A percentile compares a stretch with the other conserved stretches of the same genome.
phyloP scores from a whole-genome alignment of 805 yeast genomes.

The Wickerhamomyces subpelliculosus region DNA sequence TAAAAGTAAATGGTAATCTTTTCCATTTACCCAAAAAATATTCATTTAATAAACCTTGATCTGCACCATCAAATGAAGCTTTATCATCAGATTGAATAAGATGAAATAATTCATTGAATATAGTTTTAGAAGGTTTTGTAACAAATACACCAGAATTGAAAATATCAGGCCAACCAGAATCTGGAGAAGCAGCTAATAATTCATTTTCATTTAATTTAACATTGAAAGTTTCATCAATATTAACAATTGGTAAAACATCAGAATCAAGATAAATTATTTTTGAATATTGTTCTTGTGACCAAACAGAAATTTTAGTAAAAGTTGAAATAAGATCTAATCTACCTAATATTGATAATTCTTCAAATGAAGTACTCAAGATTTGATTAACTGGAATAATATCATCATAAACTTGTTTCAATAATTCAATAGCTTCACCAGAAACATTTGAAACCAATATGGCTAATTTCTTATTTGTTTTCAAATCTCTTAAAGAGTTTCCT shows the following conservation, averaged over 20 bases:
- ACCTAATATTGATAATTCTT: conserved; percentile 26
- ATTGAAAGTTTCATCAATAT: conserved; percentile 18
- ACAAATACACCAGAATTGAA: conserved; percentile 71
- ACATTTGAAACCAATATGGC: conserved; percentile 10
- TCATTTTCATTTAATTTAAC: conserved; percentile 12
- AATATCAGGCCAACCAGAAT: conserved; percentile 78
- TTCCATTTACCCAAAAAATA: conserved; percentile 56
- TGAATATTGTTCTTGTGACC: conserved; percentile 36
- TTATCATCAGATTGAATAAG: conserved; percentile 15
- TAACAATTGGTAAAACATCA: conserved; percentile 45
- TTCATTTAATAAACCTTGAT: conserved; percentile 76
- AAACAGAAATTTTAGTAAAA: conserved; percentile 39
- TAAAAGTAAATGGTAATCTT: conserved; percentile 69
- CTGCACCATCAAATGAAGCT: conserved; percentile 73
- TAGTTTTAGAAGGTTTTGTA: conserved; percentile 39
- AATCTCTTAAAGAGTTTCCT: conserved; percentile 29
- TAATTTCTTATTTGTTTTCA: conserved; percentile 6
- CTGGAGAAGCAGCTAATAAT: conserved; percentile 45
- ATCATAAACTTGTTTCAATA: conserved; percentile 15
- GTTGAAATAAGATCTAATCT: conserved; percentile 46
- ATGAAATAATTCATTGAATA: conserved; percentile 32
- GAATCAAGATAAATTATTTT: conserved; percentile 54
- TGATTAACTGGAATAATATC: conserved; percentile 22
- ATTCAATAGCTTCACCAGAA: conserved; percentile 18
- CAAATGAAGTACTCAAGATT: conserved; percentile 11